Percentiles rank a stretch among this genome's conserved stretches.
Conservation (phyloP, 495 filamentous ascomycete genomes). For the Eremomyces bilateralis region DNA sequence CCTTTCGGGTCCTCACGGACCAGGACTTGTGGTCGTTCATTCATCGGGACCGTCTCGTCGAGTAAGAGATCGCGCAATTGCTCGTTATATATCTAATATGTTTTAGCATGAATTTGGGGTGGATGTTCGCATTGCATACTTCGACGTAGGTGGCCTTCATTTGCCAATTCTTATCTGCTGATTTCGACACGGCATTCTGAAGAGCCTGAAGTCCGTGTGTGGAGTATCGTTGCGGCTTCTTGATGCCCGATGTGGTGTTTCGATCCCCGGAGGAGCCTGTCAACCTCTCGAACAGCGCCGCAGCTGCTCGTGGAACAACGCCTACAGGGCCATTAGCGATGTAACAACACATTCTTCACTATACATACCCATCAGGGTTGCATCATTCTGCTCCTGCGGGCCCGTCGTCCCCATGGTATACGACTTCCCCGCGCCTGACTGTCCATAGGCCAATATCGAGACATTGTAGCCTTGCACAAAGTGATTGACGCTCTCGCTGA, state of each 20-base stretch:
- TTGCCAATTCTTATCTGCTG: slow-evolving; percentile 65
- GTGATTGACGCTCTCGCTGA: slow-evolving; percentile 71
- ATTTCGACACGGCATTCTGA: slow-evolving; percentile 27
- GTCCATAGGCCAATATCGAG: slow-evolving; percentile 89
- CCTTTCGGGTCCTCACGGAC: slow-evolving; percentile 93
- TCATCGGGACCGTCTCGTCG: slow-evolving; percentile 42
- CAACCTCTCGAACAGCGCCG: slow-evolving; percentile 71
- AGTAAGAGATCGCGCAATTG: slow-evolving; percentile 77
- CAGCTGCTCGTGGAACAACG: slow-evolving; percentile 80
- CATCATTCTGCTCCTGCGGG: slow-evolving; percentile 55
- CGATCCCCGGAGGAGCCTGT: slow-evolving; percentile 36
- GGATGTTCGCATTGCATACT: slow-evolving; percentile 18
- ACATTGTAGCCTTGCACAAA: slow-evolving; percentile 98
- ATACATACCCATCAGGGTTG: slow-evolving; percentile 55
- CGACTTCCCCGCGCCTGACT: slow-evolving; percentile 99
- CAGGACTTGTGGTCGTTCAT: slow-evolving; percentile 52
- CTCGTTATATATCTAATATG: slow-evolving; percentile 76
- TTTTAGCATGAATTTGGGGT: slow-evolving; percentile 2
- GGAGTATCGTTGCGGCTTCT: slow-evolving; percentile 67
- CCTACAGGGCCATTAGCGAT: slow-evolving; percentile 27
- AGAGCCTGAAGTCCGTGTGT: slow-evolving; percentile 27
- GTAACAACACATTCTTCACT: not conserved
- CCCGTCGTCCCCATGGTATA: slow-evolving; percentile 98
- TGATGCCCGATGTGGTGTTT: slow-evolving; percentile 52
- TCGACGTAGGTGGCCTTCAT: slow-evolving; percentile 95